Conservation (phyloP, 768 basidiomycete genomes). For the Fomitopsis pulvina region DNA sequence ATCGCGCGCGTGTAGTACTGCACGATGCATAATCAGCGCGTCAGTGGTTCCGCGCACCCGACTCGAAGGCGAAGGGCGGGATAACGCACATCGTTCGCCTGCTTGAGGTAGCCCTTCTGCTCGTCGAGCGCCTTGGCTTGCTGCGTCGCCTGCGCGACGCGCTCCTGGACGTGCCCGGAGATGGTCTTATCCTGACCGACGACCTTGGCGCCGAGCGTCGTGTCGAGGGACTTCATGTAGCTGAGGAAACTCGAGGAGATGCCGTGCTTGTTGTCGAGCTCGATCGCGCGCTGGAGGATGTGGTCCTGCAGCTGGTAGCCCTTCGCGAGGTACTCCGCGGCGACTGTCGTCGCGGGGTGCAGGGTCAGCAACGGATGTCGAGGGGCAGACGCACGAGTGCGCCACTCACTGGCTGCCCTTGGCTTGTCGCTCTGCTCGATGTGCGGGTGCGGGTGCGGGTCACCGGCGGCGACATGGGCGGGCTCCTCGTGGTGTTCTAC, state of each 20-base stretch:
- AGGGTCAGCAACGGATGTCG: too few species aligned
- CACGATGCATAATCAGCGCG: not conserved
- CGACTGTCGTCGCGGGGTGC: conserved; percentile 58
- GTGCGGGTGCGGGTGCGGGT: conserved; percentile 28
- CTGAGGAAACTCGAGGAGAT: conserved; percentile 81
- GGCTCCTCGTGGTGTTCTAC: conserved; percentile 47
- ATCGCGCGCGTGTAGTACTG: conserved; percentile 80
- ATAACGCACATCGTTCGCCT: conserved; percentile 55
- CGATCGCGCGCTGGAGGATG: conserved; percentile 74
- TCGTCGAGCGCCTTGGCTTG: conserved; percentile 76
- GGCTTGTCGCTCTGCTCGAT: conserved; percentile 91
- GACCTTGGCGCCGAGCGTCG: conserved; percentile 52
- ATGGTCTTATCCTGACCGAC: conserved; percentile 81
- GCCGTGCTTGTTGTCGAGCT: conserved; percentile 77
- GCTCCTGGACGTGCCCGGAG: conserved; percentile 62
- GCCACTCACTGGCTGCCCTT: conserved; percentile 63
- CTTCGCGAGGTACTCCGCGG: conserved; percentile 89
- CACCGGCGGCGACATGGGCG: too few species aligned
- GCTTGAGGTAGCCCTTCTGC: conserved; percentile 68
- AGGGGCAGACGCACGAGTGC: not conserved
- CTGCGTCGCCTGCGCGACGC: conserved; percentile 54
- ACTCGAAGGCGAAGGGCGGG: not conserved
- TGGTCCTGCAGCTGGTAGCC: conserved; percentile 80
- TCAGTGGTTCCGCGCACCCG: not conserved
- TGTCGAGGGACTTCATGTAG: conserved; percentile 73